Percentiles rank a stretch among this genome's conserved stretches.
Conservation (phyloP, 257 asterid genomes). For the Primulina huaijiensis region DNA sequence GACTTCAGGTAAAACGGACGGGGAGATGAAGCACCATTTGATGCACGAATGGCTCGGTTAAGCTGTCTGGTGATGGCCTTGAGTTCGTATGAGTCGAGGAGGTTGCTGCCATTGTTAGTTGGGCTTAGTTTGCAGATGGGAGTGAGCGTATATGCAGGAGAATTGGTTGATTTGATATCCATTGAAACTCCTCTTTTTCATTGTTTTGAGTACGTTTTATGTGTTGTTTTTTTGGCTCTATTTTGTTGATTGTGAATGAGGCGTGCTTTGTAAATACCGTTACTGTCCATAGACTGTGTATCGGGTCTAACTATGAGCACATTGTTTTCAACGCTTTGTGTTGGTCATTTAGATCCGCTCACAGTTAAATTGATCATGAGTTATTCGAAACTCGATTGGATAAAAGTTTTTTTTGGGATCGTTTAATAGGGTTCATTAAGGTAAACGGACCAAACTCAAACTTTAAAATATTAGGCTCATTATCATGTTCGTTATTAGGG, state of each 20-base stretch:
- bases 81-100: conserved; percentile 60
- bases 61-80: conserved; percentile 53
- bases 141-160: conserved; percentile 24
- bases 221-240: neutral
- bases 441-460: too few relatives aligned
- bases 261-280: neutral
- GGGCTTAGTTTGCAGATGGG: conserved; percentile 35
- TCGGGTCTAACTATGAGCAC: neutral
- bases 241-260: neutral
- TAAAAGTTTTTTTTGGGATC: too few relatives aligned
- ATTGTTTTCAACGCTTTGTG: neutral
- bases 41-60: conserved; percentile 48
- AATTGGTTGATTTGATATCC: conserved; percentile 28
- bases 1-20: conserved; percentile 34
- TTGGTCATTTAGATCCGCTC: too few relatives aligned
- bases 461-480: too few relatives aligned
- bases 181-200: conserved; percentile 12
- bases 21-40: conserved; percentile 41
- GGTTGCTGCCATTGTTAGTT: conserved; percentile 44
- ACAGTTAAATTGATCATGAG: too few relatives aligned
- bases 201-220: neutral
- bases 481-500: too few relatives aligned
- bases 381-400: too few relatives aligned
- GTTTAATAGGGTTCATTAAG: too few relatives aligned
- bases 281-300: neutral